A percentile compares a stretch with the other conserved stretches of the same genome.
Conservation (phyloP, 768 basidiomycete genomes). For the Porpolomopsis calyptriformis region DNA sequence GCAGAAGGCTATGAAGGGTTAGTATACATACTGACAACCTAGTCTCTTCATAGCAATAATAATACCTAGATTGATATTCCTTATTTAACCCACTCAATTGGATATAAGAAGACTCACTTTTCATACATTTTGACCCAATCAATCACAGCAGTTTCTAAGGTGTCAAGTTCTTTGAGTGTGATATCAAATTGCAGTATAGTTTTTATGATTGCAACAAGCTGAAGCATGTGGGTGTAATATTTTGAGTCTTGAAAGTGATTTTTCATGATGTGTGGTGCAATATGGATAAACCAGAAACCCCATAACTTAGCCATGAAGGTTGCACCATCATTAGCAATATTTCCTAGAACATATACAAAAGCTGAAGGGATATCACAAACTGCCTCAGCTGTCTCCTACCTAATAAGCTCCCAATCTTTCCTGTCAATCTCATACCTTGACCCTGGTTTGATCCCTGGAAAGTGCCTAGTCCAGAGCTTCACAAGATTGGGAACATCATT, state of each 20-base stretch:
- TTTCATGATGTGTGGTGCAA: conserved; percentile 27
- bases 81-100: no score
- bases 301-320: conserved; percentile 27
- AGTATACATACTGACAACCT: no score
- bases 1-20: no score
- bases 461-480: conserved; percentile 28
- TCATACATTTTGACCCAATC: no score
- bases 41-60: no score
- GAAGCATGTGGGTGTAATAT: conserved; percentile 28
- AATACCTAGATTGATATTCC: no score
- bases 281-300: conserved; percentile 28
- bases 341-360: conserved; percentile 21
- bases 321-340: conserved; percentile 16
- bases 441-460: conserved; percentile 26
- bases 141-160: no score
- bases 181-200: no score
- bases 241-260: conserved; percentile 17
- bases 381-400: conserved; percentile 20
- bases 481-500: conserved; percentile 31
- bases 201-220: no score
- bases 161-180: no score
- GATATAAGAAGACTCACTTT: no score
- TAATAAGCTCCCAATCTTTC: conserved; percentile 25
- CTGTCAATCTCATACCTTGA: conserved; percentile 19
- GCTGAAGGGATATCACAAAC: conserved; percentile 20